These are phyloP conservation scores for Penicillium fuscoglaucum DNA, from an alignment of 2,329 filamentous ascomycete species.

Conservation along the genomic window DNA sequence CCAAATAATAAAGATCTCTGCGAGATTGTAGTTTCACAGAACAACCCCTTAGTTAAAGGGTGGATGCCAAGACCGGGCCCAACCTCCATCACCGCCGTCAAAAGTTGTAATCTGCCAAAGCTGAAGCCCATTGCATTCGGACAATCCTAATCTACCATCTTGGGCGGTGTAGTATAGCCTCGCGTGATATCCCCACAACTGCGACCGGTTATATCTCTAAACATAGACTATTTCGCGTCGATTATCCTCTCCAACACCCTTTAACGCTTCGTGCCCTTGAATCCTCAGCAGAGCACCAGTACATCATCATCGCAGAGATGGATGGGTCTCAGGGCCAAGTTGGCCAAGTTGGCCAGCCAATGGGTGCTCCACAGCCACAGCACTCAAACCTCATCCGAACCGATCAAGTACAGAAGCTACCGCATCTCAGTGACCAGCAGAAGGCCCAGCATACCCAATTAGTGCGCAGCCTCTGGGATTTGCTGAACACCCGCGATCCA, in stretches of 20 bases:
- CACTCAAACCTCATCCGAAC: slow-evolving; percentile 52
- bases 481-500: slow-evolving; percentile 50
- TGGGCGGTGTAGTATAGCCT: not conserved
- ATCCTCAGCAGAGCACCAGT: not conserved
- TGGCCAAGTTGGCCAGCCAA: slow-evolving; percentile 32
- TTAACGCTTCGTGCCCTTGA: not conserved
- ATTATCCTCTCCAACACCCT: not conserved
- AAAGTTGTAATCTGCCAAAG: slow-evolving; percentile 2
- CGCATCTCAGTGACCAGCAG: slow-evolving; percentile 54
- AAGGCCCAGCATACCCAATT: slow-evolving; percentile 58
- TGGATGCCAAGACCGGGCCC: slow-evolving; percentile 9
- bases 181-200: not conserved
- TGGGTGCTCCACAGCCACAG: slow-evolving; percentile 40
- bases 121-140: not conserved
- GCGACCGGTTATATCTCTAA: not conserved
- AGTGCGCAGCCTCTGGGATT: slow-evolving; percentile 56
- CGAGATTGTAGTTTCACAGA: not conserved
- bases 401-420: slow-evolving; percentile 55
- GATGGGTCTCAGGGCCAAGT: slow-evolving; percentile 35
- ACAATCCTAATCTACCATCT: no score
- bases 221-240: not conserved
- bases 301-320: slow-evolving; percentile 26
- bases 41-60: not conserved
- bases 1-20: not conserved
- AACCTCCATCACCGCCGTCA: slow-evolving; percentile 3